phyloP scores from a whole-genome alignment of 1,139 yeast species.

The Sugiyamaella novakii region DNA sequence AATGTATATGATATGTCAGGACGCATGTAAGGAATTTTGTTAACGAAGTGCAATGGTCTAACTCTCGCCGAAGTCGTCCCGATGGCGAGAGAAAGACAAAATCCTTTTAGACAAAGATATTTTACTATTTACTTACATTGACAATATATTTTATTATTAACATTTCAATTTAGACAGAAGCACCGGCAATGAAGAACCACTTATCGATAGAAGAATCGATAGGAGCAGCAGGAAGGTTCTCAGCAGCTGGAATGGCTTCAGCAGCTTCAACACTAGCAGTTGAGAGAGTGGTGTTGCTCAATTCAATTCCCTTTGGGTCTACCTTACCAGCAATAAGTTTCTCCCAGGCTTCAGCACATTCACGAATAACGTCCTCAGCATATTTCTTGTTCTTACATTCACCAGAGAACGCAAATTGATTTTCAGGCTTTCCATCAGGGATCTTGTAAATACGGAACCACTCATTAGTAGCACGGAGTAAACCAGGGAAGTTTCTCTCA shows the following conservation, averaged over 20 bases:
- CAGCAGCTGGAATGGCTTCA: slow-evolving; percentile 53
- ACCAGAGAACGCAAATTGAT: slow-evolving; percentile 83
- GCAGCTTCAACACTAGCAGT: slow-evolving; percentile 51
- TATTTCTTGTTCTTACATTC: slow-evolving; percentile 73
- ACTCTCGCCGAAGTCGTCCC: too few species aligned
- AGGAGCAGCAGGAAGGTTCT: slow-evolving; percentile 81
- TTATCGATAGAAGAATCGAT: slow-evolving; percentile 96
- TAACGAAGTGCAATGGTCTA: too few species aligned
- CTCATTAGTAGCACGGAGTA: slow-evolving; percentile 77
- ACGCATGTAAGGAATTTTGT: not conserved
- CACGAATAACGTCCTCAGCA: slow-evolving; percentile 70
- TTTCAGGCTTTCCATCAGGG: slow-evolving; percentile 89
- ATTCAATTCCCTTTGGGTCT: slow-evolving; percentile 49
- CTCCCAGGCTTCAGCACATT: slow-evolving; percentile 75
- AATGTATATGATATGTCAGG: not conserved
- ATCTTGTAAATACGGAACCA: slow-evolving; percentile 92
- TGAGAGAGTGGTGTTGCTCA: slow-evolving; percentile 73
- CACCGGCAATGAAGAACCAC: slow-evolving; percentile 98
- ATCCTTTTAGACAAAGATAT: too few species aligned
- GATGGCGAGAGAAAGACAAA: too few species aligned
- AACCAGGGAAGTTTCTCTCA: slow-evolving; percentile 73
- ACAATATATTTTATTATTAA: not conserved
- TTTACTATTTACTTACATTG: not conserved
- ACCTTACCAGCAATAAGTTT: slow-evolving; percentile 57
- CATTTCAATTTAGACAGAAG: slow-evolving; percentile 50